Percentiles rank a stretch among this genome's conserved stretches.
Evolutionary conservation across 177 flowering plant genomes (phyloP).

Genomic region (Vitis hybrid): DNA sequence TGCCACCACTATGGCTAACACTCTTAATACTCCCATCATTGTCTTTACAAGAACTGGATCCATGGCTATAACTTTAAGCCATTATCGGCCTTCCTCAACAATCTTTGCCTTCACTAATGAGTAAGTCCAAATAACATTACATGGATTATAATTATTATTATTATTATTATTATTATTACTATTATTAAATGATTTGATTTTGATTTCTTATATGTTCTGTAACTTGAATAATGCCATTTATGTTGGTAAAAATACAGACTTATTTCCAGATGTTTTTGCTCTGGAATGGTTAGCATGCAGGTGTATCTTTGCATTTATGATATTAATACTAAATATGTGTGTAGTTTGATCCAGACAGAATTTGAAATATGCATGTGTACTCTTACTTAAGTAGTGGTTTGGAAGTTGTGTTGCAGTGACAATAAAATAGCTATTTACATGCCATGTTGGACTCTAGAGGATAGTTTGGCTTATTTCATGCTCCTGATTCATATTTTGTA

Average conservation of each 20-base stretch:
- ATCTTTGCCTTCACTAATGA: conserved; percentile 95
- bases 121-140: conserved; percentile 45
- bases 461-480: no score
- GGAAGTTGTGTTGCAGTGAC: no score
- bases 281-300: neutral
- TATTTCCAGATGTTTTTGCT: neutral
- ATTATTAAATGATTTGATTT: neutral
- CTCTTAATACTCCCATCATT: conserved; percentile 76
- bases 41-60: conserved; percentile 98
- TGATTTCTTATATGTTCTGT: no score
- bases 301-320: neutral
- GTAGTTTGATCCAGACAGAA: no score
- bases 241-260: no score
- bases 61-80: conserved; percentile 88
- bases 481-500: no score
- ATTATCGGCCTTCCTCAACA: conserved; percentile 73
- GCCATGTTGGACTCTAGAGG: no score
- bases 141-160: neutral
- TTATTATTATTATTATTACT: neutral
- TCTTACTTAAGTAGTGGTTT: no score
- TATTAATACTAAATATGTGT: neutral
- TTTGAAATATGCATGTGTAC: no score
- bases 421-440: no score
- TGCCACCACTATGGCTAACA: conserved; percentile 90
- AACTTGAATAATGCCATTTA: no score